A percentile compares a stretch with the other conserved stretches of the same genome.
Conservation (phyloP, 2,329 filamentous ascomycete species). For the Orbilia blumenaviensis region DNA sequence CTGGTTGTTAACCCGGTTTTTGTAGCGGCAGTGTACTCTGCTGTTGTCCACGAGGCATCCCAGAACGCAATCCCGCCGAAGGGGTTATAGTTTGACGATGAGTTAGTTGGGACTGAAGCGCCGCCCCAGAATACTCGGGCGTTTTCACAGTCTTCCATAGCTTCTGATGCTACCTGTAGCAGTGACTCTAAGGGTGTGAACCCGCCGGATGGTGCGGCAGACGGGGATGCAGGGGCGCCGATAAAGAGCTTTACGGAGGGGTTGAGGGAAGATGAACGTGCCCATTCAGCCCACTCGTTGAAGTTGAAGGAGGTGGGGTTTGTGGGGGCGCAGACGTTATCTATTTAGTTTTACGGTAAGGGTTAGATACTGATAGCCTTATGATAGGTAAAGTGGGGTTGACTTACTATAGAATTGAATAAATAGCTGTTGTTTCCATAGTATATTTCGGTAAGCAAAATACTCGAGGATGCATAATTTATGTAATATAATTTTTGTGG, state of each 20-base stretch:
- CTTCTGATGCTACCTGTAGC: constrained; percentile 10
- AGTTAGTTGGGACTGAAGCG: not conserved
- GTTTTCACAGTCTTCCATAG: constrained; percentile 45
- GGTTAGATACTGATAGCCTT: constrained; percentile 62
- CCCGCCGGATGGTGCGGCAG: constrained; percentile 27
- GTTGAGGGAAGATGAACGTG: constrained; percentile 68
- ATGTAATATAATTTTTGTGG: not conserved
- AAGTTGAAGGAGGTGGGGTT: constrained; percentile 57
- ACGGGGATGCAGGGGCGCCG: constrained; percentile 65
- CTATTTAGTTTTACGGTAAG: constrained; percentile 60
- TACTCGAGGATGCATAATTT: not conserved
- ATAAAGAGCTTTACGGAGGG: constrained; percentile 70
- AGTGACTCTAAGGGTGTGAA: constrained; percentile 20
- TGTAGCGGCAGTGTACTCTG: constrained; percentile 19
- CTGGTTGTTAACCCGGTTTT: constrained; percentile 17
- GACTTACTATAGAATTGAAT: constrained; percentile 54
- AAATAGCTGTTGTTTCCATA: constrained; percentile 19
- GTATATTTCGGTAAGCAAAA: not conserved
- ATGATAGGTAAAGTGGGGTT: constrained; percentile 68
- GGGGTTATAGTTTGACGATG: constrained; percentile 36
- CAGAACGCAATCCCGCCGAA: constrained; percentile 47
- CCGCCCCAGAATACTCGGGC: constrained; percentile 38
- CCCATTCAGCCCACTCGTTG: constrained; percentile 72
- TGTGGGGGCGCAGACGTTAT: constrained; percentile 72
- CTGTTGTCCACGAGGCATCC: constrained; percentile 51